A percentile compares a stretch with the other conserved stretches of the same genome.
These are phyloP conservation scores for Coelastrella sp. DNA, from an alignment of 139 green algal species.

Conservation along the genomic window DNA sequence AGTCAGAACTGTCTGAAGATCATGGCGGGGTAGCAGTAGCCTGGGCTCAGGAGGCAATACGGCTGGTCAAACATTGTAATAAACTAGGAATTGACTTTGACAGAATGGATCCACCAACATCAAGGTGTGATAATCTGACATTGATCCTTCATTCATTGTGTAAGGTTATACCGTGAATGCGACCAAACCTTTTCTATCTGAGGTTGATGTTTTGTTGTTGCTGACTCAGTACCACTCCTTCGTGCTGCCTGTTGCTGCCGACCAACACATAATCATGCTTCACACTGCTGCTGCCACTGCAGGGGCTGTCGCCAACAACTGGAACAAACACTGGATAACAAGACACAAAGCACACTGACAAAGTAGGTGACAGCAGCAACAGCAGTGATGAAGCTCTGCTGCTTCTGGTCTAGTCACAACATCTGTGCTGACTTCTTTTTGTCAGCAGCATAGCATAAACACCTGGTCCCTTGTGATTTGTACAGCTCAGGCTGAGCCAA, in stretches of 20 bases:
- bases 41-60: background rate
- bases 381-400: too few relatives aligned
- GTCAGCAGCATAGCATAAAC: too few relatives aligned
- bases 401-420: too few relatives aligned
- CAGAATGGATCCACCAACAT: conserved; percentile 8
- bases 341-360: background rate
- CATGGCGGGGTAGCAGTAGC: conserved; percentile 9
- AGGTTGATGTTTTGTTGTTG: too few relatives aligned
- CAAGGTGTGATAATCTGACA: background rate
- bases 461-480: too few relatives aligned
- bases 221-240: background rate
- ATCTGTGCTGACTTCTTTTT: too few relatives aligned
- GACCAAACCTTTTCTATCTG: too few relatives aligned
- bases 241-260: too few relatives aligned
- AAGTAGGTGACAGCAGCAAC: conserved; percentile 30
- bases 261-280: too few relatives aligned
- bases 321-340: background rate
- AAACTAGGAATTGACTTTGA: conserved; percentile 6
- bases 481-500: too few relatives aligned
- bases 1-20: background rate
- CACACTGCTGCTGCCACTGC: background rate
- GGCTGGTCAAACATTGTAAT: conserved; percentile 25
- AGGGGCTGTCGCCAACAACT: conserved; percentile 8
- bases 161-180: too few relatives aligned
- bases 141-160: too few relatives aligned